A percentile compares a stretch with the other conserved stretches of the same genome.
Evolutionary conservation across 1,284 basidiomycete genomes (phyloP).

Genomic region (Meira miltonrushii): DNA sequence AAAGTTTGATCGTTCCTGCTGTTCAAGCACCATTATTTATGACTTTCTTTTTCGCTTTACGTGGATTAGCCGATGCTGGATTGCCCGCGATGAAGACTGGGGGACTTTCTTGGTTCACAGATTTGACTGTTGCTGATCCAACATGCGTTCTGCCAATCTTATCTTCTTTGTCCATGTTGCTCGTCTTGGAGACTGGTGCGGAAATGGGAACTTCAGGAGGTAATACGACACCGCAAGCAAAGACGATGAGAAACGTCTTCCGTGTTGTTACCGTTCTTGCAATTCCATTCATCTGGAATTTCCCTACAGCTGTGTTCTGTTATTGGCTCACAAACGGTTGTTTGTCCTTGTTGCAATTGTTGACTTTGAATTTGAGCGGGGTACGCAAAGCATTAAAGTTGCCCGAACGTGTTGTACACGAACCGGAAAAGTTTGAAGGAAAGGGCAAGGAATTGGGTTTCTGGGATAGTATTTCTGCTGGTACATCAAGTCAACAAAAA

Average conservation of each 20-base stretch:
- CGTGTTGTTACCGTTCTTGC: conserved; percentile 62
- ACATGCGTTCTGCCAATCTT: conserved; percentile 66
- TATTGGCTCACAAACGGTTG: conserved; percentile 60
- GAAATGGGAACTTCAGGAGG: conserved; percentile 58
- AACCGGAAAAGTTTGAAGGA: conserved; percentile 3
- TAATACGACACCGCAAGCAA: conserved; percentile 58
- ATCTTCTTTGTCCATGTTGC: conserved; percentile 64
- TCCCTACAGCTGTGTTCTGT: conserved; percentile 60
- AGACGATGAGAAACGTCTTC: conserved; percentile 69
- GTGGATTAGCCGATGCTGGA: conserved; percentile 66
- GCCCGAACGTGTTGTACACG: conserved; percentile 29
- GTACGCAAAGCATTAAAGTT: conserved; percentile 26
- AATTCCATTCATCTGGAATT: conserved; percentile 61
- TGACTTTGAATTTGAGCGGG: conserved; percentile 27
- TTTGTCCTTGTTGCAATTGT: conserved; percentile 58
- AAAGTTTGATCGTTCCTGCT: conserved; percentile 62
- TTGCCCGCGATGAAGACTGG: conserved; percentile 70
- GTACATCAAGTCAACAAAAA: not conserved
- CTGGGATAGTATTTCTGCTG: conserved; percentile 1
- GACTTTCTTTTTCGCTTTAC: conserved; percentile 78
- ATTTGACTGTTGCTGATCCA: conserved; percentile 75
- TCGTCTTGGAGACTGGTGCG: conserved; percentile 62
- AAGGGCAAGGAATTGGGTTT: not conserved
- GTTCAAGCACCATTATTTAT: conserved; percentile 75
- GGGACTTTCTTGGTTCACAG: conserved; percentile 70